Conservation (phyloP, 805 yeast genomes). For the Saccharomycopsis sp. region DNA sequence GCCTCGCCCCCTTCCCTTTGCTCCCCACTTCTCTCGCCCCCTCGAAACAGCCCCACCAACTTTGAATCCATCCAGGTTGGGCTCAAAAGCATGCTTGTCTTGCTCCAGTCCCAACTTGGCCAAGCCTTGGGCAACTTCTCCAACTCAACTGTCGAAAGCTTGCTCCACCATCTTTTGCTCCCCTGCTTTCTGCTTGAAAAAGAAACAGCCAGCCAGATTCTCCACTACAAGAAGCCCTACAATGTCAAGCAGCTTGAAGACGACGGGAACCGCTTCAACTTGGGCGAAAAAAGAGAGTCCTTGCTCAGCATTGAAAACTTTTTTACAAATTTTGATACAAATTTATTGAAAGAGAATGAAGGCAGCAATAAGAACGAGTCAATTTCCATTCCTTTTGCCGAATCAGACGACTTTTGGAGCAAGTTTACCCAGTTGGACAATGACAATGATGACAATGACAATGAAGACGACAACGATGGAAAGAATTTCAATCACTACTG, state of each 20-base stretch:
- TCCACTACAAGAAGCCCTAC: not conserved
- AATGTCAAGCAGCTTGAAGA: not conserved
- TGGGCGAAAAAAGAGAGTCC: constrained; percentile 2
- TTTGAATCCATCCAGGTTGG: constrained; percentile 1
- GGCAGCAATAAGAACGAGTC: not conserved
- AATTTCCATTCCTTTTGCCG: constrained; percentile 14
- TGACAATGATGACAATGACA: not conserved
- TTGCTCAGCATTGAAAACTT: constrained; percentile 11
- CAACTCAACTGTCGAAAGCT: not conserved
- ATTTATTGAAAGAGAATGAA: constrained; percentile 2
- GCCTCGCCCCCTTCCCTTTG: too few relatives aligned
- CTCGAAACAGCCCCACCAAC: not conserved
- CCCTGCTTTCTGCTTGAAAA: constrained; percentile 1
- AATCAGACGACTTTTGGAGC: constrained; percentile 16
- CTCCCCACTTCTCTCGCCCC: not conserved
- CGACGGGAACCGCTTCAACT: not conserved
- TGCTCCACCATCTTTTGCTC: not conserved
- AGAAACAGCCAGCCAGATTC: not conserved
- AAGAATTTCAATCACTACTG: too few relatives aligned
- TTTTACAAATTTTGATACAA: constrained; percentile 7
- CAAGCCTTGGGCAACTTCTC: not conserved
- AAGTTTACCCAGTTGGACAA: constrained; percentile 4
- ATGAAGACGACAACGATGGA: constrained; percentile 1
- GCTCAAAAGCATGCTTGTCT: not conserved
- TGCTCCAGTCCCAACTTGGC: not conserved